Base-by-base conservation (phyloP, 805 yeast genomes). In the Komagataella ulmi region DNA sequence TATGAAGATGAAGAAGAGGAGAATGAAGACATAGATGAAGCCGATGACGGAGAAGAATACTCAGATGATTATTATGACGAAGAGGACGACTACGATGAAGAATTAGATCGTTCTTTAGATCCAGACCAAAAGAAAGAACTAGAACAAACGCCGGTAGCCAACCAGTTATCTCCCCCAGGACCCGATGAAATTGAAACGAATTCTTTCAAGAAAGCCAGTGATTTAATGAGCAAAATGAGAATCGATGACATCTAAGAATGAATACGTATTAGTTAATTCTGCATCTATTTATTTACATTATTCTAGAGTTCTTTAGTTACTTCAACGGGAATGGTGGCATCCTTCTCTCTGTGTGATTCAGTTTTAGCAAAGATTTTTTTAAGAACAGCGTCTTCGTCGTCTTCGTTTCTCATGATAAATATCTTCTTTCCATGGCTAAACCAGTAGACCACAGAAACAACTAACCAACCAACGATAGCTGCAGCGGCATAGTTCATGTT, bases 401-500 rank as follows among this genome's bases (percentile, higher is more conserved):
- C 40, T 30, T 1, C 40, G 23, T 24, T 45, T 47, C 58, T 55
- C 58, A 57, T 54, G 23, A 55, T 53, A 24, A 45, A 59, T 7
- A 50, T 45, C 21, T 48, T 56, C 24, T 52, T 57, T 19, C 71
- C 74, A 56, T 72, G 59, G 19, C 66, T 64, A 51, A 65, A 66
- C 88, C 88, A 82, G 60, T 80, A 81, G 3, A 69, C 52, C 1
- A 78, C 54, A 40, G 76, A 62, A 59, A 73, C 78, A 0, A 67
- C 10, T 3, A 70, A 59, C 59, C 69, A 74, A 7, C 79, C 79
- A 18, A 66, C 76, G 53, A 75, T 67, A 17, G 79, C 85, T 7
- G 75, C 85, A 36, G 76, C 63, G 14, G 81, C 80, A 57, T 84
- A 84, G 62, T 84, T 84, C 89, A 84, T 84, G 55, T 74, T 72